phyloP scores from a whole-genome alignment of 345 rosid species.

The Camelina laxa region DNA sequence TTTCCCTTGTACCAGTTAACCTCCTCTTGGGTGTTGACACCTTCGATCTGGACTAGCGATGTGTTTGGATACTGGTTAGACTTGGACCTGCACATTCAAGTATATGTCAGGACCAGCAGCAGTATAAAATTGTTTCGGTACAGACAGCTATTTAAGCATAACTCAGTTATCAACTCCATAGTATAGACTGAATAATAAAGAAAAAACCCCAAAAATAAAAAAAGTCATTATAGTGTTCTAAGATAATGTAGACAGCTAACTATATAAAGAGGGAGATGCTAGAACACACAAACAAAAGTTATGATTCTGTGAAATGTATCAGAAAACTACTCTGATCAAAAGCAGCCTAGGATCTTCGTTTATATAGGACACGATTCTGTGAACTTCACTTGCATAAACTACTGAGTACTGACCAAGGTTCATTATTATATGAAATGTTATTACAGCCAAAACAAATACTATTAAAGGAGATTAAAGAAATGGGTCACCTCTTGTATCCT shows the following conservation, averaged over 20 bases:
- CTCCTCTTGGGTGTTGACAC: conserved; percentile 64
- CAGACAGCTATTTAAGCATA: not conserved
- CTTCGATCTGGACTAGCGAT: conserved; percentile 68
- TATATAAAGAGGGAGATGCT: not conserved
- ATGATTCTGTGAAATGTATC: not conserved
- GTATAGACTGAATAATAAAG: not conserved
- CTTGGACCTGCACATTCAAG: conserved; percentile 54
- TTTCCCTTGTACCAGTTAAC: conserved; percentile 64
- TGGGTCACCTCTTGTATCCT: conserved; percentile 48
- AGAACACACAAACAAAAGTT: not conserved
- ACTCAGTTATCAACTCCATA: not conserved
- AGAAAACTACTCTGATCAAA: not conserved
- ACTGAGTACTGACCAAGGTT: not conserved
- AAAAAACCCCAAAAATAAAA: not conserved
- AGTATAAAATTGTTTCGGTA: not conserved
- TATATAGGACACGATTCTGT: not conserved
- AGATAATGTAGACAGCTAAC: not conserved
- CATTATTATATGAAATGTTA: not conserved
- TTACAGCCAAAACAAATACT: not conserved
- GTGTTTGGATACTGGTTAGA: conserved; percentile 80
- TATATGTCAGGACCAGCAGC: not conserved
- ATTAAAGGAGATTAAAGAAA: not conserved
- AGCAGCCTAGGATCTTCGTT: not conserved
- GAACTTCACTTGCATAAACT: not conserved
- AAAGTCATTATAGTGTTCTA: not conserved